phyloP scores from a whole-genome alignment of 2,329 filamentous ascomycete species.

The Pestalotiopsis sp. region DNA sequence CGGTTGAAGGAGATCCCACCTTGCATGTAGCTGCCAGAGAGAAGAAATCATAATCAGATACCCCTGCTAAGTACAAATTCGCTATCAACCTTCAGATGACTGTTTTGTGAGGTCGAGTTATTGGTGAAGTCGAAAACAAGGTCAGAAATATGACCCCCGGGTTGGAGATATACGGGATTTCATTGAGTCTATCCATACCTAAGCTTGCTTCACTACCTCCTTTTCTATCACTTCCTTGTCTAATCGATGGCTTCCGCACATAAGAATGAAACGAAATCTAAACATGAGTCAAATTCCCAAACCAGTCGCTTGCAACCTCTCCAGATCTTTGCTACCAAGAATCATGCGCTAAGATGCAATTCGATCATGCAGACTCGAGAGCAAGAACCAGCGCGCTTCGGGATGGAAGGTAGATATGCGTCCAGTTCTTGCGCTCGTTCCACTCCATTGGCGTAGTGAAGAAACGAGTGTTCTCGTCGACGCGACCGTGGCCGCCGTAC shows the following conservation, averaged over 20 bases:
- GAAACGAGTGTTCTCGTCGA: slow-evolving; percentile 81
- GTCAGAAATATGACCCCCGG: too few relatives aligned
- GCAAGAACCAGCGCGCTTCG: slow-evolving; percentile 70
- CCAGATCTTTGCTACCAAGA: neutral
- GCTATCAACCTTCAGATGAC: neutral
- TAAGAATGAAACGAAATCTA: neutral
- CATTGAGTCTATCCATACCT: neutral
- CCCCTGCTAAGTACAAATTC: neutral
- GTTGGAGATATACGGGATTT: neutral
- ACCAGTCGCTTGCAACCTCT: neutral
- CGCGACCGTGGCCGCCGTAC: slow-evolving; percentile 78
- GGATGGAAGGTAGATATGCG: slow-evolving; percentile 87
- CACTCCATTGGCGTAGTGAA: slow-evolving; percentile 90
- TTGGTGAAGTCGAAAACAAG: too few relatives aligned
- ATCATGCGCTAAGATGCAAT: neutral
- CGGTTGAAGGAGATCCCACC: neutral
- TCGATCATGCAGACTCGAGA: neutral
- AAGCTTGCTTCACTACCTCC: neutral
- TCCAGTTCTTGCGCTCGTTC: slow-evolving; percentile 89
- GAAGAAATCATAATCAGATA: neutral
- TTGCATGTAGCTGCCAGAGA: neutral
- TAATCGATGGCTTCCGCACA: neutral
- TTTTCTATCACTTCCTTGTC: neutral
- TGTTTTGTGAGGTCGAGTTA: too few relatives aligned
- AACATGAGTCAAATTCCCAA: neutral